phyloP scores from a whole-genome alignment of 371 early-diverging fungal species.

The Phascolomyces articulosus region DNA sequence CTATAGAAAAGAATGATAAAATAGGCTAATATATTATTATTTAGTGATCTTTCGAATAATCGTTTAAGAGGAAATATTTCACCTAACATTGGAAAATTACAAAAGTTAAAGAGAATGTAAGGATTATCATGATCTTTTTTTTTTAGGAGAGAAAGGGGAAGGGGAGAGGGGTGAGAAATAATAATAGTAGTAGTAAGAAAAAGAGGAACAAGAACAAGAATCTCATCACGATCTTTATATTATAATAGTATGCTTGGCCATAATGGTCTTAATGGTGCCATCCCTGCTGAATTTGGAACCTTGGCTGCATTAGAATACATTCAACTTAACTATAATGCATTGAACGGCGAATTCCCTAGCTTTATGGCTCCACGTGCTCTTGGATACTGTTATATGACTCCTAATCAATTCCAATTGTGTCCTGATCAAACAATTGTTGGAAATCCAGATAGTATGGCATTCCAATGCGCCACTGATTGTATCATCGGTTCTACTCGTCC shows the following conservation, averaged over 20 bases:
- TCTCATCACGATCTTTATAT: not conserved
- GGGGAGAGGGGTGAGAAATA: too few relatives aligned
- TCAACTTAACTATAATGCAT: slow-evolving; percentile 49
- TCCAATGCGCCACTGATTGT: slow-evolving; percentile 58
- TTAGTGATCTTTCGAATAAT: slow-evolving; percentile 56
- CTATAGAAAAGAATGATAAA: too few relatives aligned
- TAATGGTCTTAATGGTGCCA: slow-evolving; percentile 44
- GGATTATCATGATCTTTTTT: too few relatives aligned
- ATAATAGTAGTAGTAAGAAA: too few relatives aligned
- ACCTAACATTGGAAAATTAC: slow-evolving; percentile 41
- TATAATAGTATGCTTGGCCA: slow-evolving; percentile 46
- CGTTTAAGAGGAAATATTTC: slow-evolving; percentile 52
- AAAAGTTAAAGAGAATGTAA: slow-evolving; percentile 46
- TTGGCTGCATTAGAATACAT: slow-evolving; percentile 45
- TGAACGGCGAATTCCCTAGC: slow-evolving; percentile 56
- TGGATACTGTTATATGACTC: slow-evolving; percentile 51
- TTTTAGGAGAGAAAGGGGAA: too few relatives aligned
- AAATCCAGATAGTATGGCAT: slow-evolving; percentile 49
- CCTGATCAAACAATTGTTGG: slow-evolving; percentile 43
- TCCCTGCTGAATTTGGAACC: slow-evolving; percentile 48
- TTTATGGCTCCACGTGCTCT: slow-evolving; percentile 44
- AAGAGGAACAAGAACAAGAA: too few relatives aligned
- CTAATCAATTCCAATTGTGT: slow-evolving; percentile 55
- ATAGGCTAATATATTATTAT: not conserved
- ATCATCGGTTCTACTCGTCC: slow-evolving; percentile 8